Base-by-base conservation (phyloP, 83 land plant species). In the Diphasiastrum complanatum region DNA sequence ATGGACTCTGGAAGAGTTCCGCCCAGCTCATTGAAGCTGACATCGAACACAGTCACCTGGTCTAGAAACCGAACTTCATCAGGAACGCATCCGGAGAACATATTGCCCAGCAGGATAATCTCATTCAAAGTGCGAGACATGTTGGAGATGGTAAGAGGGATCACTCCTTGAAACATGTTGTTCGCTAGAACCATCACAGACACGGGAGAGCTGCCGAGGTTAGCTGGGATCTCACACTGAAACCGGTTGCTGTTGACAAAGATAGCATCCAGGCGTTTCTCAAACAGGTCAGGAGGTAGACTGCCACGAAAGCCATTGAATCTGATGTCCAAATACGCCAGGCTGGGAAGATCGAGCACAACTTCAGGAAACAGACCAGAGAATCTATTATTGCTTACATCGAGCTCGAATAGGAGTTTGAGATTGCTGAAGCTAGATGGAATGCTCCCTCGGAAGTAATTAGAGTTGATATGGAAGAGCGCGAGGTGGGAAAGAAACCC, bases 401-500 rank as follows among this genome's bases (percentile, higher is more conserved):
- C 91, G 25, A 86, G 61, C 79, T 86, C 91, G 40, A 47, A 72
- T 35, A 86, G 68, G 12, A 74, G 58, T 63, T n/a, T 55, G 53
- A 80, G 12, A 20, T 70, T 37, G 47, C 25, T 33, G 64, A 83
- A 78, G 47, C 61, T 64, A 14, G 63, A 61, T 0, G 91, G 86
- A 2, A 85, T 62, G 0, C 65, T 72, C 3, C 91, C 91, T 29
- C 72, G 72, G 65, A 86, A 86, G 8, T 78, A 55, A 51, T 86
- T 86, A 59, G 82, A 69, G 72, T 86, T 86, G 59, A 86, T 62
- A 61, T 86, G 91, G 45, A 86, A 80, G 51, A 86, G 70, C 3
- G 77, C 80, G 26, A 85, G 78, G 41, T 85, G 83, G 20, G 53
- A 23, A 0, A 85, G 75, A 16, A 82, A 29, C 1, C 86, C 86